Evolutionary conservation across 768 basidiomycete genomes (phyloP).

Genomic region (Leccinum subtestaceum): DNA sequence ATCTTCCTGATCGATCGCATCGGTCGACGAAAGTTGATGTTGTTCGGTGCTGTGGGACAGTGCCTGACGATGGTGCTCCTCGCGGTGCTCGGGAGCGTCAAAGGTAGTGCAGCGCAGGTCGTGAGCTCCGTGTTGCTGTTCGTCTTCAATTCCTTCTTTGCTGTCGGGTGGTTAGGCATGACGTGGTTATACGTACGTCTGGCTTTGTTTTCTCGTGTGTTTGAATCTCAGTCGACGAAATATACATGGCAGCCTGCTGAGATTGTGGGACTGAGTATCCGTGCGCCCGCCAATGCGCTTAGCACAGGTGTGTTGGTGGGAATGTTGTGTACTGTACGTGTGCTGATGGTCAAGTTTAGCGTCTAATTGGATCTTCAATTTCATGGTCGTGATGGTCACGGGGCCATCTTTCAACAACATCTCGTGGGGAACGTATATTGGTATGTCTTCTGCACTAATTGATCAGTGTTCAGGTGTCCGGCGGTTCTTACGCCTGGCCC

Average conservation of each 20-base stretch:
- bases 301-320: conserved; percentile 40
- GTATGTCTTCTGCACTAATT: conserved; percentile 22
- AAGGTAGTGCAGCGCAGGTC: conserved; percentile 46
- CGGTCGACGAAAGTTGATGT: conserved; percentile 71
- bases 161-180: conserved; percentile 68
- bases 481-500: not conserved
- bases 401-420: conserved; percentile 58
- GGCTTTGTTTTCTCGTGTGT: not conserved
- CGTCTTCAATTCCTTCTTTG: conserved; percentile 72
- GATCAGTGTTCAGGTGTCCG: not conserved
- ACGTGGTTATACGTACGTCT: conserved; percentile 59
- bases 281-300: conserved; percentile 63
- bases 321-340: not conserved
- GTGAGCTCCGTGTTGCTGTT: conserved; percentile 57
- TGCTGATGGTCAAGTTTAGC: conserved; percentile 13
- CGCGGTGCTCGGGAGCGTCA: conserved; percentile 55
- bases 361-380: conserved; percentile 58
- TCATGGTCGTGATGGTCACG: conserved; percentile 58
- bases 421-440: conserved; percentile 59
- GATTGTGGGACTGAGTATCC: conserved; percentile 58
- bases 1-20: conserved; percentile 71
- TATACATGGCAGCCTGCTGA: conserved; percentile 50
- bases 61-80: conserved; percentile 55
- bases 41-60: conserved; percentile 65
- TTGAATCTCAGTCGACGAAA: not conserved